phyloP scores from a whole-genome alignment of 345 rosid species.

The Euphorbia peplus region DNA sequence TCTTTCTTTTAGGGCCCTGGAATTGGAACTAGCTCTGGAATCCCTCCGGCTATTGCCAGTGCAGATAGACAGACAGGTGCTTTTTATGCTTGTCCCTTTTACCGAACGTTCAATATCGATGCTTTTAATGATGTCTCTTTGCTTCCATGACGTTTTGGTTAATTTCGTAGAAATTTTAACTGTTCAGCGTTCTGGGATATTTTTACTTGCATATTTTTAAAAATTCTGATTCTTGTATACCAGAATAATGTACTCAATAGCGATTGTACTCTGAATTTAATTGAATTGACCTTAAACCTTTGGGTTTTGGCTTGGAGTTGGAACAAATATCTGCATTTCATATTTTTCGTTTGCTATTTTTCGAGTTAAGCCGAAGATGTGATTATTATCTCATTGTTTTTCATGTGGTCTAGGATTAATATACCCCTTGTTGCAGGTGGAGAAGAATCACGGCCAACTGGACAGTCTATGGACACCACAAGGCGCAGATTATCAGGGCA shows the following conservation, averaged over 20 bases:
- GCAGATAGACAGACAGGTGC: conserved; percentile 64
- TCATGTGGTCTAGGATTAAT: no score
- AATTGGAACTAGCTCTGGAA: conserved; percentile 72
- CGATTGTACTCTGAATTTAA: neutral
- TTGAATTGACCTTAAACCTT: neutral
- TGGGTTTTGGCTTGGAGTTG: neutral
- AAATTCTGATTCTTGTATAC: neutral
- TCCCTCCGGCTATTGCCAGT: conserved; percentile 55
- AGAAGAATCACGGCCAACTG: conserved; percentile 43
- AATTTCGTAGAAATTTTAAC: neutral
- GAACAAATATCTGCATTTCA: neutral
- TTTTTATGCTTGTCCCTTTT: neutral
- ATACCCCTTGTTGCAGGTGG: conserved; percentile 28
- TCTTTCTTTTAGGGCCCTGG: conserved; percentile 50
- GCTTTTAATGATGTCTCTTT: neutral
- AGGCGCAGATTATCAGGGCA: conserved; percentile 69
- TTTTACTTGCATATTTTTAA: neutral
- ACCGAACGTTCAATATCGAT: neutral
- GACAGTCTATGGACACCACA: conserved; percentile 64
- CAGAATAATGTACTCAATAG: neutral
- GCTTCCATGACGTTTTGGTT: neutral
- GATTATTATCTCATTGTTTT: neutral
- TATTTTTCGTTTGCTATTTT: neutral
- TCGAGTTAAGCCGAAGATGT: neutral
- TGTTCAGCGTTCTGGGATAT: neutral